Evolutionary conservation across 2,329 filamentous ascomycete genomes (phyloP).

Genomic region (Plectosphaerella plurivora): DNA sequence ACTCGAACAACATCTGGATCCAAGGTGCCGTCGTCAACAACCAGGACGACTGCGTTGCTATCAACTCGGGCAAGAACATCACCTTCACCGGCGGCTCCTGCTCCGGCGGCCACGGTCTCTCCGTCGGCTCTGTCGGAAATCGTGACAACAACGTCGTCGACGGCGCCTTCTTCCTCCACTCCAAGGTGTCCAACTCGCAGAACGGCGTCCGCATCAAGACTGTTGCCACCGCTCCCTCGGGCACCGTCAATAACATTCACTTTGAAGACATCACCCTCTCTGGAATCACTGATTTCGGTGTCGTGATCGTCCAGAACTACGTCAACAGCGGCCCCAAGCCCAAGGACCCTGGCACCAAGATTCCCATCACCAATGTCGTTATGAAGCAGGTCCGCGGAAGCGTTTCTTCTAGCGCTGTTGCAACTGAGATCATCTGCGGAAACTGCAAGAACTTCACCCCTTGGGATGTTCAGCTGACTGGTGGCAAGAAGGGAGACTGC

Average conservation of each 20-base stretch:
- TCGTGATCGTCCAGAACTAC: constrained; percentile 39
- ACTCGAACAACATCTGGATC: constrained; percentile 44
- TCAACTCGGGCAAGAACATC: constrained; percentile 50
- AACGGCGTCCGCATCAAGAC: constrained; percentile 51
- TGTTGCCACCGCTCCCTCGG: constrained; percentile 34
- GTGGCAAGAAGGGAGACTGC: background rate
- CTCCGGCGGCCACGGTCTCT: constrained; percentile 37
- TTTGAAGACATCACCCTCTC: constrained; percentile 38
- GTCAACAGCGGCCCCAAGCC: constrained; percentile 38
- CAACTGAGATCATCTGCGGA: background rate
- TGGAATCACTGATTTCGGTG: constrained; percentile 34
- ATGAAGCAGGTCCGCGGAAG: constrained; percentile 38
- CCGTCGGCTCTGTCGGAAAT: constrained; percentile 39
- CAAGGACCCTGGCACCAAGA: constrained; percentile 38
- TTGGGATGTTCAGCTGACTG: background rate
- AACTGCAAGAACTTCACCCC: background rate
- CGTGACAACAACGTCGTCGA: constrained; percentile 48
- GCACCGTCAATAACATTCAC: constrained; percentile 35
- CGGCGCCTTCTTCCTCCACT: constrained; percentile 44
- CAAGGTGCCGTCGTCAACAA: constrained; percentile 49
- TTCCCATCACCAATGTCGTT: constrained; percentile 47
- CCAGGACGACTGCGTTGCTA: constrained; percentile 57
- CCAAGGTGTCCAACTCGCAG: constrained; percentile 43
- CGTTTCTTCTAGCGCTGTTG: constrained; percentile 22
- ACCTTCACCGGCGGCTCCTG: constrained; percentile 38